Conservation (phyloP, 2,329 filamentous ascomycete species). For the Xylaria sp. region DNA sequence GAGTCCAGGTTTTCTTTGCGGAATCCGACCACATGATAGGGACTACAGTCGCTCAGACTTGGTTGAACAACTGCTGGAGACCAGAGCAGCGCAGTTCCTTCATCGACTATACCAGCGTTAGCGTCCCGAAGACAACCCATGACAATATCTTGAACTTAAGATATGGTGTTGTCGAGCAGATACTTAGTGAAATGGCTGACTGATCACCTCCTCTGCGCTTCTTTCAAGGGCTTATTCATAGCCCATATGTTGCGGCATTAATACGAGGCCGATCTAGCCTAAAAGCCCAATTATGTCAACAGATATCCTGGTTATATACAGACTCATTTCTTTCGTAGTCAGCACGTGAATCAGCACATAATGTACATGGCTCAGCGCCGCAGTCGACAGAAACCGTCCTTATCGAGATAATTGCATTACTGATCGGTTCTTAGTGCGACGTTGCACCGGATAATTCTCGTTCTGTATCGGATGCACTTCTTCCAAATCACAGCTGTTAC, state of each 20-base stretch:
- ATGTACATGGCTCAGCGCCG: too few relatives aligned
- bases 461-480: too few relatives aligned
- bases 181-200: constrained; percentile 28
- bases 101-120: constrained; percentile 36
- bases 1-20: constrained; percentile 40
- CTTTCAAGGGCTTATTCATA: not conserved
- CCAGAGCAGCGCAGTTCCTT: constrained; percentile 35
- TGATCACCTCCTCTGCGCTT: not conserved
- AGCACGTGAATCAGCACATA: not conserved
- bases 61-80: constrained; percentile 42
- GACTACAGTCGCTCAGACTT: constrained; percentile 30
- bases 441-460: too few relatives aligned
- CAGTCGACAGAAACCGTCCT: too few relatives aligned
- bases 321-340: not conserved
- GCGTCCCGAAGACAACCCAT: constrained; percentile 38
- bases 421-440: too few relatives aligned
- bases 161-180: constrained; percentile 38
- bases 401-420: too few relatives aligned
- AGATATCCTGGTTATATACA: not conserved
- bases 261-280: not conserved
- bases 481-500: too few relatives aligned
- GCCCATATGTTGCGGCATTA: not conserved
- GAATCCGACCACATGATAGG: constrained; percentile 43
- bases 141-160: constrained; percentile 39
- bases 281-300: not conserved